Evolutionary conservation across 495 filamentous ascomycete species (phyloP), one percentile per base, ranked within the genome.

Genomic region (Aspergillus carlsbadensis): DNA sequence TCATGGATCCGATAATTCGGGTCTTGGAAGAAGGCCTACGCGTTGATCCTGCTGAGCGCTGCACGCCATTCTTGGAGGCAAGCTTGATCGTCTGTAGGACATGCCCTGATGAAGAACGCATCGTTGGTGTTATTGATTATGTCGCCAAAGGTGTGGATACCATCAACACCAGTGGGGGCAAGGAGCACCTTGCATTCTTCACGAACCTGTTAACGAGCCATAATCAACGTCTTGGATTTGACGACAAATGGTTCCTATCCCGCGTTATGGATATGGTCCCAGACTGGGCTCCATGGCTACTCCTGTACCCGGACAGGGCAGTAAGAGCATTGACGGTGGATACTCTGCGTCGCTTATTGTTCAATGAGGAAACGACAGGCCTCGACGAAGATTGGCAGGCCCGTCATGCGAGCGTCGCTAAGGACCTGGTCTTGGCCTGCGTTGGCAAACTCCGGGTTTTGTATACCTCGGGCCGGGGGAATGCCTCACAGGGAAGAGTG

Each of bases 271-370:
- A 82, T 7, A 76, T 71, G 15, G 67, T 91, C 10, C 77, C 81
- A 0, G 69, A 78, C 33, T 92, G 87, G 86, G 85, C 76, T 1
- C 89, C 90, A 7, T 78, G 83, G 2, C 64, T 94, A 22, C 75
- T 91, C 17, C 81, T 81, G 41, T 87, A 86, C 59, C 78, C 71
- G 15, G 86, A 90, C 37, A 67, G 69, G 11, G 53, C 64, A 3
- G 77, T 89, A 21, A 81, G 83, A 20, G 66, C 70, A 14, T 71
- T 73, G 26, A 82, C 84, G 1, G 76, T 85, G 46, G 72, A 73
- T 5, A 71, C 88, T 45, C 63, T 90, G 33, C 74, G 78, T 26
- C 70, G 80, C 8, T 76, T 81, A 42, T 54, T 89, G 21, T 85
- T 91, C 61, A 70, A 62, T 31, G 60, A 61, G 39, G 69, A 74